Evolutionary conservation across 2,329 filamentous ascomycete species (phyloP).

Genomic region (Fusarium zealandicum): DNA sequence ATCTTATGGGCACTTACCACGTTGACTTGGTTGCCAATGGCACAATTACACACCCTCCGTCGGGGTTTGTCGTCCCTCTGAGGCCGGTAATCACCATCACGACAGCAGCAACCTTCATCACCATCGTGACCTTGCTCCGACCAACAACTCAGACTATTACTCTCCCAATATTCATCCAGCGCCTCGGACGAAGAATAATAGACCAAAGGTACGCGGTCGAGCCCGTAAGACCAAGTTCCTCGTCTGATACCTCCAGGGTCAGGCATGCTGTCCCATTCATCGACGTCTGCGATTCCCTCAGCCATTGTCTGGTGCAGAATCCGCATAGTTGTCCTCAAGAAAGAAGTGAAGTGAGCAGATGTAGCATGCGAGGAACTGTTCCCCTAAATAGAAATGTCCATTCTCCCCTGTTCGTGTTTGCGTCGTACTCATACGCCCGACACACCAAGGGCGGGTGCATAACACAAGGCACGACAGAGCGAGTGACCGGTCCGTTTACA

Average conservation of each 20-base stretch:
- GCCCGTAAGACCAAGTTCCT: background rate
- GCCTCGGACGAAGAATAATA: background rate
- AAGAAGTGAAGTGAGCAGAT: background rate
- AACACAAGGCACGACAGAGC: conserved; percentile 9
- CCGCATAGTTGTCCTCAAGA: background rate
- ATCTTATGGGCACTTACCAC: background rate
- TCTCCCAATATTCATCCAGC: conserved; percentile 12
- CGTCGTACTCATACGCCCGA: conserved; percentile 1
- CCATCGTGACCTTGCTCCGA: conserved; percentile 15
- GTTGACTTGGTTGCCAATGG: background rate
- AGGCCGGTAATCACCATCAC: conserved; percentile 6
- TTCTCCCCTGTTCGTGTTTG: conserved; percentile 4
- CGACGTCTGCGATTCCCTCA: conserved; percentile 18
- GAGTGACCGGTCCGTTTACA: conserved; percentile 5
- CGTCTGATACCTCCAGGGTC: background rate
- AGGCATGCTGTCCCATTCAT: conserved; percentile 5
- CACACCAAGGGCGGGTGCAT: background rate
- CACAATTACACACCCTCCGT: background rate
- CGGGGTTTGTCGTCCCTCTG: background rate
- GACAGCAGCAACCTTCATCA: conserved; percentile 16
- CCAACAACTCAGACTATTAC: conserved; percentile 1
- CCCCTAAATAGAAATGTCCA: background rate
- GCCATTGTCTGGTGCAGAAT: conserved; percentile 11
- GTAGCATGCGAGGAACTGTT: too few species aligned
- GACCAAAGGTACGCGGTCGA: background rate